Conservation (phyloP, 2,329 filamentous ascomycete genomes). For the Cercospora janseana region DNA sequence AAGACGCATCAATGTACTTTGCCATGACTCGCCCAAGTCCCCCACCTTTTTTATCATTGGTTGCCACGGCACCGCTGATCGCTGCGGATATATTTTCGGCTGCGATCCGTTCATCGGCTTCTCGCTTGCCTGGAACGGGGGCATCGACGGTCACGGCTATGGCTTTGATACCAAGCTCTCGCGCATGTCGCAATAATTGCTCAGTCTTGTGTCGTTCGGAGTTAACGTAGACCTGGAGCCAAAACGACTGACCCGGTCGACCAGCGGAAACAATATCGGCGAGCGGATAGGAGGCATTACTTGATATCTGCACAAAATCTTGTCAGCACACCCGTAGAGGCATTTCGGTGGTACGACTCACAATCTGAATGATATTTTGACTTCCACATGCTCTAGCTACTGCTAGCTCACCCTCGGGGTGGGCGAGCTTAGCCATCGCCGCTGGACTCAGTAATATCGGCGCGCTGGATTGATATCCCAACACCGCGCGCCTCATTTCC, state of each 20-base stretch:
- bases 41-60: conserved; percentile 55
- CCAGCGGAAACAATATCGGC: conserved; percentile 29
- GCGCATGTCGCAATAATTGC: conserved; percentile 49
- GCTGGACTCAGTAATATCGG: conserved; percentile 41
- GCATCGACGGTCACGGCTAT: conserved; percentile 60
- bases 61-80: conserved; percentile 50
- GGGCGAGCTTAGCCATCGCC: conserved; percentile 34
- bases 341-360: conserved; percentile 9
- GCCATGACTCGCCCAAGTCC: conserved; percentile 57
- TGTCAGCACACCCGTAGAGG: background rate
- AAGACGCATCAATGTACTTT: conserved; percentile 46
- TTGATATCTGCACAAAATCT: conserved; percentile 24
- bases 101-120: conserved; percentile 46
- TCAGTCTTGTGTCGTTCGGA: conserved; percentile 54
- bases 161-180: conserved; percentile 51
- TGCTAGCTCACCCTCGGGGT: conserved; percentile 36
- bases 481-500: conserved; percentile 36
- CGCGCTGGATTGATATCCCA: conserved; percentile 35
- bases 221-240: conserved; percentile 64
- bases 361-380: conserved; percentile 22
- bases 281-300: conserved; percentile 34
- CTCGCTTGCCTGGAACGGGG: conserved; percentile 57
- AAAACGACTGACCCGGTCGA: conserved; percentile 37
- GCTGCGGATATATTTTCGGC: conserved; percentile 52
- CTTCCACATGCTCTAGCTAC: conserved; percentile 31